phyloP scores from a whole-genome alignment of 805 yeast species.

The Zygotorulaspora danielsina region DNA sequence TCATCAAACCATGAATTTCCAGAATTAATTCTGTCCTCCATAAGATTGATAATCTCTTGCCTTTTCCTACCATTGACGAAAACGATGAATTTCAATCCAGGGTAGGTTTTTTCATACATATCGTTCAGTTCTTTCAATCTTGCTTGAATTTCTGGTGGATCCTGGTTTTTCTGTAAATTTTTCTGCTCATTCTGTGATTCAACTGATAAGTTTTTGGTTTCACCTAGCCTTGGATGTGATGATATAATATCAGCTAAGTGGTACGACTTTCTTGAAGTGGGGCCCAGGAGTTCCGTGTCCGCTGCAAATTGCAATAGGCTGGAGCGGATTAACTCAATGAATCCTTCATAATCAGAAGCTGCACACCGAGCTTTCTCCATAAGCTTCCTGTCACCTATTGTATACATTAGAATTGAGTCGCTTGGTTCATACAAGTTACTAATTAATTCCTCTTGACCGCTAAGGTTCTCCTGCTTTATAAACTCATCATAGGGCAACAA shows the following conservation, averaged over 20 bases:
- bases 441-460: slow-evolving; percentile 14
- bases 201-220: slow-evolving; percentile 50
- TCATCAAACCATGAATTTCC: slow-evolving; percentile 42
- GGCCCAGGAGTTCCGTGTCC: slow-evolving; percentile 26
- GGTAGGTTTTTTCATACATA: slow-evolving; percentile 57
- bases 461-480: slow-evolving; percentile 2
- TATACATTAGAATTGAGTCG: slow-evolving; percentile 18
- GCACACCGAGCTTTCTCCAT: slow-evolving; percentile 7
- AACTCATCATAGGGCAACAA: slow-evolving; percentile 5
- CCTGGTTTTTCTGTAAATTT: slow-evolving; percentile 48
- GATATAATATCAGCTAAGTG: slow-evolving; percentile 57
- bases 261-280: slow-evolving; percentile 19
- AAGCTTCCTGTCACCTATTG: slow-evolving; percentile 13
- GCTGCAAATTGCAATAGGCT: slow-evolving; percentile 36
- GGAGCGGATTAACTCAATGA: slow-evolving; percentile 46
- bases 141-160: slow-evolving; percentile 40
- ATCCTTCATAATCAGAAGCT: slow-evolving; percentile 32
- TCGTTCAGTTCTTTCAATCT: slow-evolving; percentile 52
- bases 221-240: slow-evolving; percentile 89
- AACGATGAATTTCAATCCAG: slow-evolving; percentile 77
- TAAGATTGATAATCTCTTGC: slow-evolving; percentile 56
- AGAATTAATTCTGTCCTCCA: slow-evolving; percentile 49
- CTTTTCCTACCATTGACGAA: slow-evolving; percentile 83
- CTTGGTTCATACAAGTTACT: slow-evolving; percentile 24
- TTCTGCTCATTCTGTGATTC: slow-evolving; percentile 73